Evolutionary conservation across 2,329 filamentous ascomycete species (phyloP), one percentile per base, ranked within the genome.

Genomic region (Bipolaris bicolor): DNA sequence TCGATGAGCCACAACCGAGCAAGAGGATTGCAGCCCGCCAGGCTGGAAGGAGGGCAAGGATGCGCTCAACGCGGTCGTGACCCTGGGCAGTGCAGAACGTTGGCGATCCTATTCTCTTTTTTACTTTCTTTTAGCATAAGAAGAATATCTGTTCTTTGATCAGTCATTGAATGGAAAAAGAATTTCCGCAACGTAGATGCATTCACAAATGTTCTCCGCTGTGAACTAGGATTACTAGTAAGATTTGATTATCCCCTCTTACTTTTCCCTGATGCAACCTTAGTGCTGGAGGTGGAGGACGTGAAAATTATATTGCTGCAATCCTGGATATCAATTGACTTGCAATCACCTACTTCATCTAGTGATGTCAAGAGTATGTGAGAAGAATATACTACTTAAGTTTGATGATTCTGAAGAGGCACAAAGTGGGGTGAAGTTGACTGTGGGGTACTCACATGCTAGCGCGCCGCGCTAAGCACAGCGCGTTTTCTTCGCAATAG

Each of bases 401-500:
- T 1, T 26, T 10, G 34, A 41, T 40, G 6, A 26, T 2, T 2
- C 5, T 6, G 40, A 24, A 16, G 15, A 10, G 24, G 18, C 10
- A 3, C 43, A 37, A 16, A 49, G 34, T 11, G 33, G 46, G 46
- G 46, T 26, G 33, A 31, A 44, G 26, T 16, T 34, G n/a, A 29
- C 7, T 22, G 33, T 26, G 46, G 46, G 9, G 5, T 11, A 34
- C 34, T 57, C 44, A 52, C 48, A 52, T 56, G 48, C 43, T 44
- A 56, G 34, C 53, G 53, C 53, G 48, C 49, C 34, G 34, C 7
- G 26, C 48, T 34, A 41, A 41, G 41, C 53, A 49, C 22, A 40
- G 51, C 53, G 53, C 53, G 53, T 56, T 54, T 33, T 39, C 53
- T 40, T 51, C 39, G 47, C 52, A 43, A 51, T 22, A 22, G 33